A percentile compares a stretch with the other conserved stretches of the same genome.
Conservation (phyloP, 2,329 filamentous ascomycete genomes). For the Alternaria sp. region DNA sequence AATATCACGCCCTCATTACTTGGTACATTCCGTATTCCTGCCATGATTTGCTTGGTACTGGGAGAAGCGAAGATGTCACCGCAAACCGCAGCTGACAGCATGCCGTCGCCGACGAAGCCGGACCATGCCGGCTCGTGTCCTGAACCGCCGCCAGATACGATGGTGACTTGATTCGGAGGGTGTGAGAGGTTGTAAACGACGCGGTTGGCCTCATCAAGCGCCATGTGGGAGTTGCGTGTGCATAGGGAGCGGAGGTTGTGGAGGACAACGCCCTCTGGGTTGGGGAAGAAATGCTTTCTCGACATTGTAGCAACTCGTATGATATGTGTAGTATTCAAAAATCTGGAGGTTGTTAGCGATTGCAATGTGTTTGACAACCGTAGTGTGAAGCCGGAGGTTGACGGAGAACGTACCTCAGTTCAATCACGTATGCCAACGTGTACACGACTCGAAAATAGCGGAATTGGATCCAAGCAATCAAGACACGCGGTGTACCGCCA, state of each 20-base stretch:
- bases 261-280: slow-evolving; percentile 58
- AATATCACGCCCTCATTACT: slow-evolving; percentile 55
- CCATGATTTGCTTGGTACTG: slow-evolving; percentile 58
- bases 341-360: not conserved
- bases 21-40: slow-evolving; percentile 54
- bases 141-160: slow-evolving; percentile 56
- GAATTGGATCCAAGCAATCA: not conserved
- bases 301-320: slow-evolving; percentile 51
- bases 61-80: slow-evolving; percentile 59
- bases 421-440: not conserved
- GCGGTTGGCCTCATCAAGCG: slow-evolving; percentile 55
- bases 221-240: slow-evolving; percentile 51
- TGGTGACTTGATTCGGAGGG: slow-evolving; percentile 51
- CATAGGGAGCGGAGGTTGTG: slow-evolving; percentile 57
- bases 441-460: not conserved
- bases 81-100: slow-evolving; percentile 56
- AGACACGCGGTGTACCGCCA: not conserved
- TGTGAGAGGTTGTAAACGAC: slow-evolving; percentile 57
- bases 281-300: slow-evolving; percentile 62
- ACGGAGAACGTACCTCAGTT: not conserved
- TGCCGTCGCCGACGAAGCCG: slow-evolving; percentile 57
- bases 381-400: not conserved
- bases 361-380: not conserved
- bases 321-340: not conserved
- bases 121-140: slow-evolving; percentile 59